Conservation (phyloP, 208 protist species). For the Lotmaria passim region DNA sequence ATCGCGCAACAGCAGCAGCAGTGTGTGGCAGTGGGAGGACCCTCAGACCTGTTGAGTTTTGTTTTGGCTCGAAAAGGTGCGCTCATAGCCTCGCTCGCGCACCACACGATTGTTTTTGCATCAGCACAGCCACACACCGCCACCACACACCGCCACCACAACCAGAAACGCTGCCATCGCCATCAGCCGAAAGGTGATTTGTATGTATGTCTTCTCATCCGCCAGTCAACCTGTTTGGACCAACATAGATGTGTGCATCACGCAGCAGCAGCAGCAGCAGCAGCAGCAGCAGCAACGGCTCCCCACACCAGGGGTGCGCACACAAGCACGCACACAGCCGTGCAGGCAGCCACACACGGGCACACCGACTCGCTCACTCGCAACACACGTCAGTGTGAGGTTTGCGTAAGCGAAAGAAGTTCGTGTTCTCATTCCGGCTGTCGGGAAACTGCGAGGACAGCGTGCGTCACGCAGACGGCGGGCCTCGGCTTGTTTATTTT, state of each 20-base stretch:
- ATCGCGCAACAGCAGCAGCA: not conserved
- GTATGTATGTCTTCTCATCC: slow-evolving; percentile 30
- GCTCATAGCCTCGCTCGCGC: slow-evolving; percentile 38
- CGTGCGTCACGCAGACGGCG: slow-evolving; percentile 26
- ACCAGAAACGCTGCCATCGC: not conserved
- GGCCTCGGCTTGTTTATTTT: not conserved
- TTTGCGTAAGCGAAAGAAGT: slow-evolving; percentile 24
- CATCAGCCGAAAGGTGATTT: slow-evolving; percentile 40
- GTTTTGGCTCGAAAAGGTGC: slow-evolving; percentile 35
- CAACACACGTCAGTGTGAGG: slow-evolving; percentile 27
- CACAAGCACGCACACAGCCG: not conserved
- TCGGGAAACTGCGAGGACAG: slow-evolving; percentile 37
- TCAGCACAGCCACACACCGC: slow-evolving; percentile 22
- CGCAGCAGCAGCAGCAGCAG: slow-evolving; percentile 13
- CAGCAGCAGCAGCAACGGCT: no score
- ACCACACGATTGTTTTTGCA: slow-evolving; percentile 22
- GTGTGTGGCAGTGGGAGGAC: not conserved
- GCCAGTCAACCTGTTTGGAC: slow-evolving; percentile 36
- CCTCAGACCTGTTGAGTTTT: slow-evolving; percentile 38
- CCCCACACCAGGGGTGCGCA: not conserved
- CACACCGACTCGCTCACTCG: not conserved
- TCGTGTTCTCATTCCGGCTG: slow-evolving; percentile 41
- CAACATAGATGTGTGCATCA: slow-evolving; percentile 36
- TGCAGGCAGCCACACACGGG: not conserved
- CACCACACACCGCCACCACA: not conserved